Conservation (phyloP, 2,329 filamentous ascomycete genomes). For the Aspergillus fumigatiaffinis region DNA sequence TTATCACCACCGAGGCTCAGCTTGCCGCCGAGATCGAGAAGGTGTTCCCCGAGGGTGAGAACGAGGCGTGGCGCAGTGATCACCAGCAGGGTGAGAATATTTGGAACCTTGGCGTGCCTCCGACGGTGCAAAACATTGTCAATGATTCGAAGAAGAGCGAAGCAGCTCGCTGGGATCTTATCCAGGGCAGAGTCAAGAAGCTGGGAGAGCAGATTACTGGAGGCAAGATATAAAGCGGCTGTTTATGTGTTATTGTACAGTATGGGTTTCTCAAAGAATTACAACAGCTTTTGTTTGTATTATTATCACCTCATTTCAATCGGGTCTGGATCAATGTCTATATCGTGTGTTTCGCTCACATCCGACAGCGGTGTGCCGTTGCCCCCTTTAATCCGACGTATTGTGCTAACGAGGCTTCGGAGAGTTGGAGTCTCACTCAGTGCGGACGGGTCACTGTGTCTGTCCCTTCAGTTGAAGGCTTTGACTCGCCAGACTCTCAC, state of each 20-base stretch:
- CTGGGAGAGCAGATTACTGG: constrained; percentile 66
- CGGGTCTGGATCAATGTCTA: background rate
- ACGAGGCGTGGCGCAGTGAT: constrained; percentile 41
- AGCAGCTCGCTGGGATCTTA: constrained; percentile 38
- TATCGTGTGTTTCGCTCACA: background rate
- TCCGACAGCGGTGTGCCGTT: background rate
- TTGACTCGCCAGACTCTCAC: too few relatives aligned
- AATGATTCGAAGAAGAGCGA: constrained; percentile 30
- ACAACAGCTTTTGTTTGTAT: constrained; percentile 4
- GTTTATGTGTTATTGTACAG: constrained; percentile 20
- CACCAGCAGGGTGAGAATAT: constrained; percentile 44
- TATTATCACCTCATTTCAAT: constrained; percentile 11
- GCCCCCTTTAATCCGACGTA: background rate
- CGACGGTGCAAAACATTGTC: constrained; percentile 33
- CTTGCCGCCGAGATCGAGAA: constrained; percentile 69
- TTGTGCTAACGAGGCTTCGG: background rate
- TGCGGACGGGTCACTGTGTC: too few relatives aligned
- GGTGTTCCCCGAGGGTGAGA: constrained; percentile 65
- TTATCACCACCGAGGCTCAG: constrained; percentile 79
- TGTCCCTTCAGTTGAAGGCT: too few relatives aligned
- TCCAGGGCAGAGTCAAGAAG: constrained; percentile 57
- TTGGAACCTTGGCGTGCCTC: constrained; percentile 49
- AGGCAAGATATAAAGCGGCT: constrained; percentile 51
- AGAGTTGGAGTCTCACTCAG: background rate
- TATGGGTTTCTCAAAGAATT: constrained; percentile 8